Conservation (phyloP, 345 rosid genomes). For the Boechera retrofracta region DNA sequence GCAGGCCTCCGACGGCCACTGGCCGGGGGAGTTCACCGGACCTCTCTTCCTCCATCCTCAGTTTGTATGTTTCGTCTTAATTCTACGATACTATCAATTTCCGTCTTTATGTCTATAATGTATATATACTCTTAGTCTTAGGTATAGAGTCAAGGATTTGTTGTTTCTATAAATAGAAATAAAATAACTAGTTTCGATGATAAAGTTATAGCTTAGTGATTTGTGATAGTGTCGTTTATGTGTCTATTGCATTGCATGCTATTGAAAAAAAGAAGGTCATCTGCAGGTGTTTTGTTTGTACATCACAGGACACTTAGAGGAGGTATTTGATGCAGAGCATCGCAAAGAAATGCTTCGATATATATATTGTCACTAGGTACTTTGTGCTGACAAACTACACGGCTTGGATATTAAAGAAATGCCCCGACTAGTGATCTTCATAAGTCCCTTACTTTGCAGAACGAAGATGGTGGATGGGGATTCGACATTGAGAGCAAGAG, state of each 20-base stretch:
- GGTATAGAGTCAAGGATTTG: too few relatives aligned
- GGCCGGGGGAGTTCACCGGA: slow-evolving; percentile 53
- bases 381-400: neutral
- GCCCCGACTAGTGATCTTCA: neutral
- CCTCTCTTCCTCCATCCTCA: slow-evolving; percentile 50
- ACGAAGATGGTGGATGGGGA: slow-evolving; percentile 87
- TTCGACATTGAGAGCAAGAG: slow-evolving; percentile 73
- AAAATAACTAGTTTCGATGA: too few relatives aligned
- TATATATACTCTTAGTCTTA: too few relatives aligned
- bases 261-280: too few relatives aligned
- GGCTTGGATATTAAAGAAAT: neutral
- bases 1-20: slow-evolving; percentile 54
- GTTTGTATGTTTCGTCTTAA: slow-evolving; percentile 21
- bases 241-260: too few relatives aligned
- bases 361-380: slow-evolving; percentile 37
- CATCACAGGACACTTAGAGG: slow-evolving; percentile 17
- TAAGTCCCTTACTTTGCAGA: slow-evolving; percentile 38
- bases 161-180: too few relatives aligned
- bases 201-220: too few relatives aligned
- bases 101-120: too few relatives aligned
- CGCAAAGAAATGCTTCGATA: slow-evolving; percentile 34
- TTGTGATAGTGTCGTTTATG: too few relatives aligned
- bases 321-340: slow-evolving; percentile 26
- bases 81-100: neutral
- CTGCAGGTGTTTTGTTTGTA: slow-evolving; percentile 30